A percentile compares a stretch with the other conserved stretches of the same genome.
Evolutionary conservation across 805 yeast species (phyloP).

Genomic region (Candida quercuum): DNA sequence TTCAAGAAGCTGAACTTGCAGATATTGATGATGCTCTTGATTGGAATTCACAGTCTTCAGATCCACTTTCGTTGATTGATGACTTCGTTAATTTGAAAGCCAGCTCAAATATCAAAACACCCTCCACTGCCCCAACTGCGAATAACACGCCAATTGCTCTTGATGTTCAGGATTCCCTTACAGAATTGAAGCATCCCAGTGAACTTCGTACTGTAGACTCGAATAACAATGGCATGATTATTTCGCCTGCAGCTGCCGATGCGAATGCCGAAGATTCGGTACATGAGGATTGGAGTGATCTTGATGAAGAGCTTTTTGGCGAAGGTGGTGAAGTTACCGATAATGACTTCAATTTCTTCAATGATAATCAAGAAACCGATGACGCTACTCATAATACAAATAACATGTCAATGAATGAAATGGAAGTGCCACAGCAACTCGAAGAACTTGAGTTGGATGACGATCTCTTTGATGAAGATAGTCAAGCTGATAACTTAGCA

Average conservation of each 20-base stretch:
- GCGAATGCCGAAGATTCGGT: conserved; percentile 1
- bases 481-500: conserved; percentile 1
- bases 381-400: conserved; percentile 14
- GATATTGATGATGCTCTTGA: conserved; percentile 1
- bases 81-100: conserved; percentile 34
- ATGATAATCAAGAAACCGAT: conserved; percentile 15
- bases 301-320: conserved; percentile 29
- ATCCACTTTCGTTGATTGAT: conserved; percentile 32
- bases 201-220: too few relatives aligned
- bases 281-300: conserved; percentile 23
- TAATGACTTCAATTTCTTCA: conserved; percentile 25
- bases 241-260: background rate
- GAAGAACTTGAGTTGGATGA: background rate
- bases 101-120: conserved; percentile 33
- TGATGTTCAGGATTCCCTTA: conserved; percentile 4
- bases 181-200: too few relatives aligned
- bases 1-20: conserved; percentile 38
- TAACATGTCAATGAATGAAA: background rate
- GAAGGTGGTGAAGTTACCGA: conserved; percentile 24
- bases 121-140: conserved; percentile 23
- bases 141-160: conserved; percentile 21
- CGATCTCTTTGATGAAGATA: background rate
- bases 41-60: conserved; percentile 9
- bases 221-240: too few relatives aligned
- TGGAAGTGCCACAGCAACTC: background rate